These are phyloP conservation scores for Russula sp. DNA, from an alignment of 768 basidiomycete genomes.

Conservation along the genomic window DNA sequence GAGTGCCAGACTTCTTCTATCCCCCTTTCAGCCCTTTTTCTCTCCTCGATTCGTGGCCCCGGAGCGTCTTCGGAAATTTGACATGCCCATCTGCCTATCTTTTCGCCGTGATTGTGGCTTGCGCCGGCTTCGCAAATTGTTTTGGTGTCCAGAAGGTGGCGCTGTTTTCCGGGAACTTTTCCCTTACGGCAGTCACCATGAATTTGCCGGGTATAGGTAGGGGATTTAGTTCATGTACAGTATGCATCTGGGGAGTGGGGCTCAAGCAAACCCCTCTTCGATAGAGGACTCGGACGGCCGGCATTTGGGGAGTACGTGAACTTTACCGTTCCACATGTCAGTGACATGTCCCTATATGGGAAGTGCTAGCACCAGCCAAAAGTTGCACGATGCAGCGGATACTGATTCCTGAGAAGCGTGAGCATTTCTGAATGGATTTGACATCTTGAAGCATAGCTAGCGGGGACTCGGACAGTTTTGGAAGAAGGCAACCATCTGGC, in stretches of 20 bases:
- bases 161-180: too few species aligned
- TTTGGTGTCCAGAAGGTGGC: too few species aligned
- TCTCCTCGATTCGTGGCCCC: not conserved
- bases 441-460: conserved; percentile 4
- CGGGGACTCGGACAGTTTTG: too few species aligned
- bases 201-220: too few species aligned
- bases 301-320: not conserved
- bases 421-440: not conserved
- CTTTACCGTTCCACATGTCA: not conserved
- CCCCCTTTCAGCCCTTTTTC: not conserved
- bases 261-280: not conserved
- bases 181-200: too few species aligned
- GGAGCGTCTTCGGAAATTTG: not conserved
- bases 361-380: not conserved
- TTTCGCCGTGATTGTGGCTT: not conserved
- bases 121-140: too few species aligned
- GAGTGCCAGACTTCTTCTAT: not conserved
- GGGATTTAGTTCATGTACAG: not conserved
- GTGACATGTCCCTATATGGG: not conserved
- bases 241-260: not conserved
- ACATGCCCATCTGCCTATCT: not conserved
- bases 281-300: conserved; percentile 1
- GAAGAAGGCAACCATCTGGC: not conserved
- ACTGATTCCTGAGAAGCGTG: not conserved
- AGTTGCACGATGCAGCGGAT: not conserved